These are phyloP conservation scores for Dillenia turbinata DNA, from an alignment of 164 flowering plant species.

Conservation along the genomic window DNA sequence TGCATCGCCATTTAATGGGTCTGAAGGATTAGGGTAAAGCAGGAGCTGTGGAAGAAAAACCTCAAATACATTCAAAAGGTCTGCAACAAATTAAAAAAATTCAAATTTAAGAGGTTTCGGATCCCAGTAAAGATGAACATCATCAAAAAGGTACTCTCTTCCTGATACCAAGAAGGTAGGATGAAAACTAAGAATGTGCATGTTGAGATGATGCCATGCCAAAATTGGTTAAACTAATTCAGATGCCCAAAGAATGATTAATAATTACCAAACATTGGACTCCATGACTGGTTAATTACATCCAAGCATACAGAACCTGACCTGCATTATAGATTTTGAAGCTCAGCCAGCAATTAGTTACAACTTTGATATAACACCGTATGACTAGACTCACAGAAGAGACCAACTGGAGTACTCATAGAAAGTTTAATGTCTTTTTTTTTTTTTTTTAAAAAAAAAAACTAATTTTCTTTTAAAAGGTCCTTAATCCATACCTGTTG, in stretches of 20 bases:
- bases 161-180: background rate
- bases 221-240: too few relatives aligned
- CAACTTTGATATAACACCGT: too few relatives aligned
- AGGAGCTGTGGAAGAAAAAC: constrained; percentile 47
- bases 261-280: constrained; percentile 6
- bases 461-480: too few relatives aligned
- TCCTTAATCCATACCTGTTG: too few relatives aligned
- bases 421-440: too few relatives aligned
- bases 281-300: constrained; percentile 3
- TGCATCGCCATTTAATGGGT: constrained; percentile 48
- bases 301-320: background rate
- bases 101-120: background rate
- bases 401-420: too few relatives aligned
- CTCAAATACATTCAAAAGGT: constrained; percentile 45
- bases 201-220: background rate
- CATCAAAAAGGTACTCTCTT: background rate
- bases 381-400: too few relatives aligned
- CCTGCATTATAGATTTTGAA: background rate
- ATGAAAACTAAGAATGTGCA: background rate
- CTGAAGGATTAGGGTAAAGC: constrained; percentile 43
- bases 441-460: too few relatives aligned
- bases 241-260: too few relatives aligned
- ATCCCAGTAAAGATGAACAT: background rate
- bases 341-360: too few relatives aligned
- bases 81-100: constrained; percentile 15